Conservation (phyloP, 306 rosid genomes). For the Vachellia collinsii region DNA sequence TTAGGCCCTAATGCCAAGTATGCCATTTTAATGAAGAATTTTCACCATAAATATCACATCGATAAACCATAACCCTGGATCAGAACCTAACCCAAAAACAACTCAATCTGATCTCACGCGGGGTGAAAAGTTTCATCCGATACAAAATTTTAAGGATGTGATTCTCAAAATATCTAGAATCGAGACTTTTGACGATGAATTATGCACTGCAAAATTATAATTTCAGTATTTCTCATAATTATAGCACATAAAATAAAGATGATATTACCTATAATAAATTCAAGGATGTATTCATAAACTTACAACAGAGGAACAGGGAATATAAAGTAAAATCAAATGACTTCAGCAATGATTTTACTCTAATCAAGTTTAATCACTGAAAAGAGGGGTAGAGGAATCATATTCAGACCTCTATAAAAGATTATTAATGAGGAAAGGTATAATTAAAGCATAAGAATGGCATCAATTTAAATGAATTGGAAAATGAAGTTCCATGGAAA, state of each 20-base stretch:
- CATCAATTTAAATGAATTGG: background rate
- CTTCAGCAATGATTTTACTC: conserved; percentile 25
- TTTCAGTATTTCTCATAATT: background rate
- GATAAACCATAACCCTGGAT: background rate
- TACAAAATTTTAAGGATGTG: background rate
- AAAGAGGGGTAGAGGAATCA: background rate
- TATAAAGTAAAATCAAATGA: background rate
- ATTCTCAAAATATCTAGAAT: background rate
- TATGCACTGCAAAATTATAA: background rate
- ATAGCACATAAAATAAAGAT: background rate
- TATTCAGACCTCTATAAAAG: background rate
- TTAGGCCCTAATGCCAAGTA: background rate
- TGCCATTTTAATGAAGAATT: background rate
- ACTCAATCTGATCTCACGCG: background rate
- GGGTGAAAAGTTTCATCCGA: background rate
- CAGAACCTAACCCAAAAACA: background rate
- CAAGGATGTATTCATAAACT: background rate
- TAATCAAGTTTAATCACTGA: background rate
- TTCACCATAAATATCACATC: background rate
- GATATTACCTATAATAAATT: background rate
- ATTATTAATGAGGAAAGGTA: background rate
- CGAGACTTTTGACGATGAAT: background rate
- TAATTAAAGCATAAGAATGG: background rate
- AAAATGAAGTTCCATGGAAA: background rate
- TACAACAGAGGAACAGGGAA: background rate